Percentiles rank a stretch among this genome's conserved stretches.
These are phyloP conservation scores for Chamaenerion angustifolium DNA, from an alignment of 345 rosid species.

Conservation along the genomic window DNA sequence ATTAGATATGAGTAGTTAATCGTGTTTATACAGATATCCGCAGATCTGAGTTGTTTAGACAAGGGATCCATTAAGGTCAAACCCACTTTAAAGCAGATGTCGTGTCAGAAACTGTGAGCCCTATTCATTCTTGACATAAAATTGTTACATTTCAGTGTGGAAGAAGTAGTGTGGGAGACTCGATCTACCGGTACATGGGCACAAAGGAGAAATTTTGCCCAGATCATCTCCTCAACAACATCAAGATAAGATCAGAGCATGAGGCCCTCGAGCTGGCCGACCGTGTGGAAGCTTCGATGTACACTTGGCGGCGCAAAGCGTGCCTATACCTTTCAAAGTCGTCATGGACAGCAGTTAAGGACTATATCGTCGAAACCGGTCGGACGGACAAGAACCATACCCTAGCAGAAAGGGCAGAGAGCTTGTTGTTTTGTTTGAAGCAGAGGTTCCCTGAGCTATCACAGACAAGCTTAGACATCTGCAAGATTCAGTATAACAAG, in stretches of 20 bases:
- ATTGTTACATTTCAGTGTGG: slow-evolving; percentile 42
- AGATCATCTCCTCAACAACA: slow-evolving; percentile 44
- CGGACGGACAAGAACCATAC: slow-evolving; percentile 60
- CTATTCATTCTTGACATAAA: background rate
- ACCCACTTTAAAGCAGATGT: no score
- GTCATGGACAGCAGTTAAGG: slow-evolving; percentile 84
- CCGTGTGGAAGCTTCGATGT: slow-evolving; percentile 70
- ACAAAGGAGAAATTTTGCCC: slow-evolving; percentile 59
- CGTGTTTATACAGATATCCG: no score
- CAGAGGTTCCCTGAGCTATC: slow-evolving; percentile 81
- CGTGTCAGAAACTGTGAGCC: no score
- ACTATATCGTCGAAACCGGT: slow-evolving; percentile 46
- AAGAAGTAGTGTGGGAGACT: slow-evolving; percentile 68
- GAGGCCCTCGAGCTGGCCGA: slow-evolving; percentile 90
- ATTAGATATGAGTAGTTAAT: no score
- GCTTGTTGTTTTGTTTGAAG: slow-evolving; percentile 66
- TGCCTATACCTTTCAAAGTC: slow-evolving; percentile 55
- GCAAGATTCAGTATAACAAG: slow-evolving; percentile 77
- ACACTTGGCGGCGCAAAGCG: slow-evolving; percentile 88
- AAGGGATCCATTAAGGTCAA: no score
- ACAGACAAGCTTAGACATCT: slow-evolving; percentile 82
- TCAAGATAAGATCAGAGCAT: slow-evolving; percentile 66
- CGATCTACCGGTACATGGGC: slow-evolving; percentile 52
- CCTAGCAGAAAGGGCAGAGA: slow-evolving; percentile 74
- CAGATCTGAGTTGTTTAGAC: no score